These are phyloP conservation scores for Ophiosphaerella herpotricha DNA, from an alignment of 2,329 filamentous ascomycete genomes.

Conservation along the genomic window DNA sequence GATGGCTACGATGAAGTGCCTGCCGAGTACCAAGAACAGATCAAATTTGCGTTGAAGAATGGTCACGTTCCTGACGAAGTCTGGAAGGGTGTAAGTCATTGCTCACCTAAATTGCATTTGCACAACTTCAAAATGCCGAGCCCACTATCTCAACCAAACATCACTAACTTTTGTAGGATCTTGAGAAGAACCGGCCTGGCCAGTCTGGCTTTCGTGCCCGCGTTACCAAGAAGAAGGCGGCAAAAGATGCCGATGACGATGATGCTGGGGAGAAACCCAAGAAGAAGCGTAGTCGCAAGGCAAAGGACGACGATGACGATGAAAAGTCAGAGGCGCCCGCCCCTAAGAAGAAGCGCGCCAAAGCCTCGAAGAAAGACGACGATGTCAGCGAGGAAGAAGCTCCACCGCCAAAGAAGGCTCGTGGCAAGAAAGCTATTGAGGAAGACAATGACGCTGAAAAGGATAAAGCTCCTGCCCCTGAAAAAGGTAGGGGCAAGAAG, in stretches of 20 bases:
- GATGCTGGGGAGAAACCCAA: constrained; percentile 44
- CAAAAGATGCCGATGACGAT: constrained; percentile 30
- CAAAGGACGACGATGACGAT: constrained; percentile 34
- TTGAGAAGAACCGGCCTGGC: constrained; percentile 73
- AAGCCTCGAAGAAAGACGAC: constrained; percentile 25
- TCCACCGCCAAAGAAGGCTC: neutral
- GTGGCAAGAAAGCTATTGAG: constrained; percentile 17
- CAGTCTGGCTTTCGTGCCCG: constrained; percentile 61
- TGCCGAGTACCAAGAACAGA: constrained; percentile 71
- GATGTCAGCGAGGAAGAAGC: constrained; percentile 26
- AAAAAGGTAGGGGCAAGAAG: neutral
- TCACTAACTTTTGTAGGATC: constrained; percentile 60
- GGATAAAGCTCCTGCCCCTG: neutral
- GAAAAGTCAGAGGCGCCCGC: constrained; percentile 30
- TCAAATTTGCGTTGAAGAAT: constrained; percentile 71
- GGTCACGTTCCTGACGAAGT: constrained; percentile 85
- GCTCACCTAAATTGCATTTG: no score
- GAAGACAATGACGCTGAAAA: neutral
- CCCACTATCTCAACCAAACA: no score
- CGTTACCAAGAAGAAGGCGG: constrained; percentile 36
- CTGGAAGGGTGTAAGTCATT: constrained; percentile 77
- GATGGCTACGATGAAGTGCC: constrained; percentile 82
- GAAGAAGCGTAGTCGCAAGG: constrained; percentile 48
- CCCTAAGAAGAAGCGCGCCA: constrained; percentile 30
- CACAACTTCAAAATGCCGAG: no score